These are phyloP conservation scores for Phoma sp. DNA, from an alignment of 2,329 filamentous ascomycete genomes.

Conservation along the genomic window DNA sequence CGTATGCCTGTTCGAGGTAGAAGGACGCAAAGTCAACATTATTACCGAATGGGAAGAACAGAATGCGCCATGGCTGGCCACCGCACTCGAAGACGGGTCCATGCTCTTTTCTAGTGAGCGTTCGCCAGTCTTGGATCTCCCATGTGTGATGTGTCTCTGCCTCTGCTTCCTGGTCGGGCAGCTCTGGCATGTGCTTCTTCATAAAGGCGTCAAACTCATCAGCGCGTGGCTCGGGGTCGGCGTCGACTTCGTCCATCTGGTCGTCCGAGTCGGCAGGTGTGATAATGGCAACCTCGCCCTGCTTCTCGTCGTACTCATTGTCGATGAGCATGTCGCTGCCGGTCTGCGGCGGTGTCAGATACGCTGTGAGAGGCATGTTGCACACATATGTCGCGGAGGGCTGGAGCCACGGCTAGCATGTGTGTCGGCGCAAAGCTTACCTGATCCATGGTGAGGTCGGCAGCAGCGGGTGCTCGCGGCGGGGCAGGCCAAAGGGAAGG, in stretches of 20 bases:
- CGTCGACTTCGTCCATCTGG: conserved; percentile 61
- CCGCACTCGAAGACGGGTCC: conserved; percentile 87
- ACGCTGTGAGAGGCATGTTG: background rate
- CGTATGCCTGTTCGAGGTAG: conserved; percentile 94
- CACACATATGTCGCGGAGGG: background rate
- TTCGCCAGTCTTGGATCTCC: conserved; percentile 85
- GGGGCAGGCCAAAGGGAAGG: conserved; percentile 20
- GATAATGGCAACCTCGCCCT: conserved; percentile 66
- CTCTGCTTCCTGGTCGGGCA: conserved; percentile 80
- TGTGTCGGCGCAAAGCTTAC: conserved; percentile 37
- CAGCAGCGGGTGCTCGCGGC: conserved; percentile 24
- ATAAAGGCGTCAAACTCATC: conserved; percentile 82
- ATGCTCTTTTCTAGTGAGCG: conserved; percentile 78
- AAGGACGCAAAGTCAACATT: conserved; percentile 93
- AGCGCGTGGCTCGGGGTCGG: conserved; percentile 60
- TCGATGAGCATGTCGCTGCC: conserved; percentile 69
- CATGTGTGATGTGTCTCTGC: conserved; percentile 81
- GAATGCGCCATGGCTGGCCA: conserved; percentile 89
- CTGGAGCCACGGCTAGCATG: background rate
- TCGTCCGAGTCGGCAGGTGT: conserved; percentile 63
- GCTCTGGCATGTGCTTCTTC: conserved; percentile 74
- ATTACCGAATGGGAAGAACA: conserved; percentile 95
- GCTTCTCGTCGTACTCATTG: conserved; percentile 66
- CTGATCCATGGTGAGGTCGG: conserved; percentile 44
- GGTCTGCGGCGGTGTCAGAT: conserved; percentile 50